Base-by-base conservation (phyloP, 2,329 filamentous ascomycete genomes). In the Akanthomyces uredinophilus region DNA sequence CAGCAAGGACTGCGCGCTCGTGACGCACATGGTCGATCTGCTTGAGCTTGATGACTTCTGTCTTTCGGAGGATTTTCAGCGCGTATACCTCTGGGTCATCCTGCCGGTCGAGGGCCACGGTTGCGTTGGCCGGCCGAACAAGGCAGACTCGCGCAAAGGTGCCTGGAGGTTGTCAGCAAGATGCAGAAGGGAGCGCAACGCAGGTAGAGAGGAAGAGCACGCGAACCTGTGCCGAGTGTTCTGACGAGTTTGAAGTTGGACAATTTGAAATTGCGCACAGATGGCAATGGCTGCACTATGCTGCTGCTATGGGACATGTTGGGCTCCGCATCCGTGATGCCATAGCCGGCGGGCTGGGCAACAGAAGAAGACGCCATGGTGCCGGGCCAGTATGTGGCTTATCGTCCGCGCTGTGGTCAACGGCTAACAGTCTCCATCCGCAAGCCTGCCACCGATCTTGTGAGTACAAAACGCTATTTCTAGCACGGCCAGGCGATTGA, bases 21-120 rank as follows among this genome's bases (percentile, higher is more conserved):
- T 93, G 90, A 64, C 89, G 88, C 60, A 94, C 90, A 74, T 95
- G 91, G 75, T 94, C 90, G 67, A 94, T 87, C 72, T 95, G 91
- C 79, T 94, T 94, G 63, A 94, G 83, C 66, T 88, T 88, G 73
- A 95, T 89, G 50, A 95, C 88, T 69, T 88, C 83, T 60, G 84
- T 81, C 71, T 88, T 88, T 65, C 89, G 86, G 66, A 94, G 75
- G 61, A 92, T 91, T 81, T 94, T 94, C 70, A 94, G 81, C 51
- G 90, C 90, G 74, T 88, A 93, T n/a, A 93, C 88, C 73, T 72
- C 70, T 60, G 77, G 73, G 59, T 78, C 66, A 43, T 69, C 67
- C 44, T 74, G 69, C 46, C 70, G 69, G 41, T 74, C 73, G 55
- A 73, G 68, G n/a, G 72, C 69, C 20, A 67, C 71, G 47, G 74